Evolutionary conservation across 106 monocot genomes (phyloP), one percentile per base, ranked within the genome.

Genomic region (Hemerocallis citrina): DNA sequence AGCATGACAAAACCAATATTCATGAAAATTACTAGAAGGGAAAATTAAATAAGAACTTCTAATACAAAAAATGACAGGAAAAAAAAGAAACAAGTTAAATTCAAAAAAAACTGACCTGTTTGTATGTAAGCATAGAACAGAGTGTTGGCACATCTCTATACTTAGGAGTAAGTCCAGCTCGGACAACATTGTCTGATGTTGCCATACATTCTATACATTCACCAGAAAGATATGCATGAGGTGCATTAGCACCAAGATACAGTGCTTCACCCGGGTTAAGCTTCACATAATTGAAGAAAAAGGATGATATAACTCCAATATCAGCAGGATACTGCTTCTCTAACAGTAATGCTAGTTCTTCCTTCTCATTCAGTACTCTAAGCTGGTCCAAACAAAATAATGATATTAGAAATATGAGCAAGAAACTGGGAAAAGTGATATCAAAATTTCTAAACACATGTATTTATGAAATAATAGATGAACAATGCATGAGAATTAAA

Each of bases 121-220:
- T 91, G 70, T 96, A 96, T 56, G 96, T 91, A 8, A 96, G 73
- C 90, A 96, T 96, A 17, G 86, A 87, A 73, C 96, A 96, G 54
- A 96, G 90, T 48, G 91, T 90, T 36, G 68, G 72, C 17, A 96
- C 87, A 67, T 96, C 96, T 22, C 77, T 74, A 46, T 69, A 91
- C 66, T 96, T 96, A 5, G 96, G 86, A 57, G 96, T 96, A 60
- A 96, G 72, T 23, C 96, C 96, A 65, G 96, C 96, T 70, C 96
- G 84, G 7, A 96, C 96, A 49, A 96, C 96, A 81, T 96, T 96
- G 32, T 96, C 96, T 44, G 96, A 96, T 33, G 96, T 84, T 25
- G 96, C 96, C 96, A 96, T 96, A 47, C 90, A 91, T 63, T 96
- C 91, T 10, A 96, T 68, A 50, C 96, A 96, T 60, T 96, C 96